Percentiles rank a stretch among this genome's conserved stretches.
Conservation (phyloP, 306 rosid species). For the Malus domestica region DNA sequence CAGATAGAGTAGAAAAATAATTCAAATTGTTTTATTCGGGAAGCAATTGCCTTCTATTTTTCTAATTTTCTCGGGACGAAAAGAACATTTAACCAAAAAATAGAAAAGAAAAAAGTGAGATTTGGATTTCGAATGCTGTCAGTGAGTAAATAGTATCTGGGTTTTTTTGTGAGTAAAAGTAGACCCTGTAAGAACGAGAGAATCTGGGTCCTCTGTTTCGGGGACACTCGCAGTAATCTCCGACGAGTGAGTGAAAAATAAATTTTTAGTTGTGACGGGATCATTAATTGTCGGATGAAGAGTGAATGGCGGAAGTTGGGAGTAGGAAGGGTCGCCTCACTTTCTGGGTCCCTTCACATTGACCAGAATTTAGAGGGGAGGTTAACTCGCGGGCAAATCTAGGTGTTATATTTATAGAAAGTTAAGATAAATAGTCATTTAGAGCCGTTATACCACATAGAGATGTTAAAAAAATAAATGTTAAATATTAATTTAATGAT, state of each 20-base stretch:
- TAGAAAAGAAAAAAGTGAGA: not conserved
- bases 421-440: too few relatives aligned
- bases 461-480: too few relatives aligned
- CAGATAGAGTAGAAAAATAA: not conserved
- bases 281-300: not conserved
- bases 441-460: too few relatives aligned
- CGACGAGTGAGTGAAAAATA: not conserved
- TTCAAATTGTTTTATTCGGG: not conserved
- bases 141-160: not conserved
- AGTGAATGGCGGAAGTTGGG: not conserved
- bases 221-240: not conserved
- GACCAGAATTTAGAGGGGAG: not conserved
- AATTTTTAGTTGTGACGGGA: too few relatives aligned
- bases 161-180: slow-evolving; percentile 5
- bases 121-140: slow-evolving; percentile 20
- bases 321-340: not conserved
- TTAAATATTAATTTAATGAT: too few relatives aligned
- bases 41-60: not conserved
- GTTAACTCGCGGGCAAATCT: not conserved
- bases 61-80: not conserved
- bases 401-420: too few relatives aligned
- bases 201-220: not conserved
- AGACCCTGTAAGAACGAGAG: not conserved
- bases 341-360: not conserved
- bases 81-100: not conserved